These are phyloP conservation scores for Dryas octopetala DNA, from an alignment of 306 rosid species.

Conservation along the genomic window DNA sequence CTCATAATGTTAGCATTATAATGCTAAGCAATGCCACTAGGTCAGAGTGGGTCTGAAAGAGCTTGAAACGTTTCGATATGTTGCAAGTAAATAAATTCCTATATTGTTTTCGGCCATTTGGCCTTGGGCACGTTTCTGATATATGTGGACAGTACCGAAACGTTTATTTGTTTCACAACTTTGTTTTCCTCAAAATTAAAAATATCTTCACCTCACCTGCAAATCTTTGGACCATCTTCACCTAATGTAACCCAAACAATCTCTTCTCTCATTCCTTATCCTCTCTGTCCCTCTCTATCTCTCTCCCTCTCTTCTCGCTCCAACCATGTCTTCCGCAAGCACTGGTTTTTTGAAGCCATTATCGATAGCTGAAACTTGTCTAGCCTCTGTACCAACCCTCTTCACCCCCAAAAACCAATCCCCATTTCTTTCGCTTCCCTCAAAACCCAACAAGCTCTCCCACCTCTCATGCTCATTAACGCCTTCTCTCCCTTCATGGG, in stretches of 20 bases:
- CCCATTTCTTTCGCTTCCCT: slow-evolving; percentile 28
- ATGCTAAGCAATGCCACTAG: too few relatives aligned
- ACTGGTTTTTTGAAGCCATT: slow-evolving; percentile 26
- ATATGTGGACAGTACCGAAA: background rate
- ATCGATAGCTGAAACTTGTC: slow-evolving; percentile 35
- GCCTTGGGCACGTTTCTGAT: background rate
- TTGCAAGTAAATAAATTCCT: too few relatives aligned
- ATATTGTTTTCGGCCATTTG: too few relatives aligned
- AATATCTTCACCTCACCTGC: slow-evolving; percentile 21
- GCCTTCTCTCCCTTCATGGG: slow-evolving; percentile 25
- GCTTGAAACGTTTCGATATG: too few relatives aligned
- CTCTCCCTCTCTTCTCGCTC: slow-evolving; percentile 5
- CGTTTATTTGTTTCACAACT: background rate
- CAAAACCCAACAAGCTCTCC: slow-evolving; percentile 32
- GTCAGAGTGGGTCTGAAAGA: too few relatives aligned
- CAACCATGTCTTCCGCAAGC: slow-evolving; percentile 31
- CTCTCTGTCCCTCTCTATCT: slow-evolving; percentile 25
- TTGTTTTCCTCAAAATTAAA: background rate
- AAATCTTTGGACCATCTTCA: slow-evolving; percentile 22
- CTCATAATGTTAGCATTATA: too few relatives aligned
- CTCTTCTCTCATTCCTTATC: slow-evolving; percentile 18
- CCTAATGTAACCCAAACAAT: slow-evolving; percentile 16
- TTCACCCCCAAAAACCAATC: slow-evolving; percentile 30
- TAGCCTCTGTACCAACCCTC: slow-evolving; percentile 24
- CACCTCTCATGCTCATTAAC: slow-evolving; percentile 22